Evolutionary conservation across 192 early-diverging fungal genomes (phyloP), one percentile per base, ranked within the genome.

Genomic region (Mortierella hygrophila): DNA sequence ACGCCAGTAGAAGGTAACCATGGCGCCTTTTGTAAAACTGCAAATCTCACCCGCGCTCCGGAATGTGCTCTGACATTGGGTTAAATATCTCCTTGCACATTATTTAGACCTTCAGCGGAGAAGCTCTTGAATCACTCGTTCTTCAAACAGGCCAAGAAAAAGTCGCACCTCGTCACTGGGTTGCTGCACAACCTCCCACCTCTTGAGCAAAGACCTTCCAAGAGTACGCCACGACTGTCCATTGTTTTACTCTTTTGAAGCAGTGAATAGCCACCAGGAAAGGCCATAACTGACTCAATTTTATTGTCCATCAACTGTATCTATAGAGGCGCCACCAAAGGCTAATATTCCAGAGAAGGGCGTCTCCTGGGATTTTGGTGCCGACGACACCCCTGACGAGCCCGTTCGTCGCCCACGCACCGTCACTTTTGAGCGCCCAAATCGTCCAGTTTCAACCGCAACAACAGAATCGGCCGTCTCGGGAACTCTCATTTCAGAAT

Each of bases 111-210:
- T 20, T 91, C 91, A 15, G 92, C 95, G 0, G 96, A 96, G 76
- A 97, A 94, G 78, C 86, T 97, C 1, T 79, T 97, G 70, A 88
- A 82, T n/a, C 95, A 96, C 78, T 72, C 94, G 4, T 97, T 97
- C 82, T 97, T 96, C 82, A 96, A 91, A 81, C 91, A 93, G 69
- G 93, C 94, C 16, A 96, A 95, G 81, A 95, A 93, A 79, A 91
- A 89, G 68, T 80, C 91, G 11, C 94, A 94, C 78, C 82, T 97
- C 3, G 91, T 92, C 0, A 86, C 85, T 13, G 88, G 82, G 0
- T 37, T 97, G 9, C 82, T 97, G 26, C 77, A 88, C 29, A 89
- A 91, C 18, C 72, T 97, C 29, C 92, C 94, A 11, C 93, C 94
- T 2, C 90, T 97, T 47, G 94, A 95, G 47, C 86, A 93, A 78